Conservation (phyloP, 2,329 filamentous ascomycete genomes). For the Colletotrichum lentis region DNA sequence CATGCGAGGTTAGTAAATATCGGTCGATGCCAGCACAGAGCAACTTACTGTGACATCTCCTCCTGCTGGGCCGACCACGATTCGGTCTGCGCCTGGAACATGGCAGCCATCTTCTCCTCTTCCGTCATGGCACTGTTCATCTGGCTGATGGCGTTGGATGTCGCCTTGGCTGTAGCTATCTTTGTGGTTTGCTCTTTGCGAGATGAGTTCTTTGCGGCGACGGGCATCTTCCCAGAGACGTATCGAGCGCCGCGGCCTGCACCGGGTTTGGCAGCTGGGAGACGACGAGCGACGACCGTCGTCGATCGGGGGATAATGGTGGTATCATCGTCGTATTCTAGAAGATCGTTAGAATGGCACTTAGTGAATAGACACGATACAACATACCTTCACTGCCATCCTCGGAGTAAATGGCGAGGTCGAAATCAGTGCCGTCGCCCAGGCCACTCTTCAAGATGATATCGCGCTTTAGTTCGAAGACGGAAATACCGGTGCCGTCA, state of each 20-base stretch:
- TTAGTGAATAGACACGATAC: background rate
- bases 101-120: constrained; percentile 90
- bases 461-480: constrained; percentile 98
- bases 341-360: constrained; percentile 44
- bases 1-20: constrained; percentile 45
- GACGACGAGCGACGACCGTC: constrained; percentile 86
- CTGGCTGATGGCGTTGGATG: constrained; percentile 66
- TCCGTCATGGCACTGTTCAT: constrained; percentile 86
- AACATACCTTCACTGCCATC: constrained; percentile 86
- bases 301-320: constrained; percentile 96
- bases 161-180: constrained; percentile 62
- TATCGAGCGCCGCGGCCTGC: constrained; percentile 93
- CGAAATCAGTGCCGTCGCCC: constrained; percentile 95
- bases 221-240: constrained; percentile 94
- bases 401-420: constrained; percentile 92
- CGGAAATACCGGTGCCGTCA: constrained; percentile 96
- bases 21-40: background rate
- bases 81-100: constrained; percentile 88
- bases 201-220: constrained; percentile 82
- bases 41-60: constrained; percentile 80
- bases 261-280: constrained; percentile 84
- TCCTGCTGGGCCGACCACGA: constrained; percentile 95
- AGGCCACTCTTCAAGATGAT: constrained; percentile 95
- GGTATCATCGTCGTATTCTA: constrained; percentile 97
- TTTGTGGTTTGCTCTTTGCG: constrained; percentile 71